Percentiles rank a stretch among this genome's conserved stretches.
These are phyloP conservation scores for Colletotrichum nymphaeae DNA, from an alignment of 2,329 filamentous ascomycete species.

Conservation along the genomic window DNA sequence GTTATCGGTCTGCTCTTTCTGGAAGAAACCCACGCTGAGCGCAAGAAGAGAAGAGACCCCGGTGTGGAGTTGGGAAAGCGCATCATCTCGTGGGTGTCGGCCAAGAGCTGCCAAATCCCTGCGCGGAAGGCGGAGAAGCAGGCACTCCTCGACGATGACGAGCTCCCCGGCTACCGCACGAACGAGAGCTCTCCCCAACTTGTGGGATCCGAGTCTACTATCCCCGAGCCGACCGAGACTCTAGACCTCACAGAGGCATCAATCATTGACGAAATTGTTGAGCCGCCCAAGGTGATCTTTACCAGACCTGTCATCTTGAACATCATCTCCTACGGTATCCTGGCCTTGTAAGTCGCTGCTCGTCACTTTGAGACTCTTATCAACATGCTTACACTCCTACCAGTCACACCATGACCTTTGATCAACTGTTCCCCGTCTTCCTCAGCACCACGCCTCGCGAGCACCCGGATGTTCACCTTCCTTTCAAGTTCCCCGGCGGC, in stretches of 20 bases:
- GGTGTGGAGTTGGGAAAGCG: slow-evolving; percentile 82
- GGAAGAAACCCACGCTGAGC: slow-evolving; percentile 91
- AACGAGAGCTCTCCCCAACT: slow-evolving; percentile 66
- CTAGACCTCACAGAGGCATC: slow-evolving; percentile 43
- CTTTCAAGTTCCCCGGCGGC: slow-evolving; percentile 90
- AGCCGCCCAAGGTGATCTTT: slow-evolving; percentile 68
- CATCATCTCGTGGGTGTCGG: slow-evolving; percentile 63
- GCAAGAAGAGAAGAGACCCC: slow-evolving; percentile 79
- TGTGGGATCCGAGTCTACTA: slow-evolving; percentile 46
- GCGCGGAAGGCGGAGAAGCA: slow-evolving; percentile 65
- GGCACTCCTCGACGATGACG: slow-evolving; percentile 72
- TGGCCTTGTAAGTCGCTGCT: slow-evolving; percentile 83
- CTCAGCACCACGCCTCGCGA: slow-evolving; percentile 74
- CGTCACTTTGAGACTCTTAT: slow-evolving; percentile 16
- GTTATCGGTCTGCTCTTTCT: slow-evolving; percentile 85
- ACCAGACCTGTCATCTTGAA: slow-evolving; percentile 87
- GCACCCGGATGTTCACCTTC: slow-evolving; percentile 62
- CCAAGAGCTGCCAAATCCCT: slow-evolving; percentile 48
- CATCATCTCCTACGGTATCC: slow-evolving; percentile 89
- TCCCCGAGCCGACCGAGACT: slow-evolving; percentile 46
- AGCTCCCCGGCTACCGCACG: slow-evolving; percentile 76
- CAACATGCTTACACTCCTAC: slow-evolving; percentile 37
- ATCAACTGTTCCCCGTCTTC: slow-evolving; percentile 93
- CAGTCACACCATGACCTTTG: slow-evolving; percentile 96
- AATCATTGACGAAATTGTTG: not conserved